Base-by-base conservation (phyloP, 768 basidiomycete genomes). In the Collybia sp. region DNA sequence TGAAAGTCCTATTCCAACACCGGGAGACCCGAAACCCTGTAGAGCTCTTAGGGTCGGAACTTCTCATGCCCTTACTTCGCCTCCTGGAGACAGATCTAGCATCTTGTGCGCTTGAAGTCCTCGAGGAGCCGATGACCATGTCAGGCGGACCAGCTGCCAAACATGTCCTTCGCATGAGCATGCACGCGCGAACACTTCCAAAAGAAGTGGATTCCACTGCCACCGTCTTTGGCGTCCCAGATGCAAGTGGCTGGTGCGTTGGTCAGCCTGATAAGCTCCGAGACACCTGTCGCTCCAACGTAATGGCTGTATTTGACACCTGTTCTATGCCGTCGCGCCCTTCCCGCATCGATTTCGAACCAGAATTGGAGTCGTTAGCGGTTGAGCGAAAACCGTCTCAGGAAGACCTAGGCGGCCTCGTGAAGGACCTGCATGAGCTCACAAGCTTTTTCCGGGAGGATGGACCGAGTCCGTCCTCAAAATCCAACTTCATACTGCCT, bases 151-250 rank as follows among this genome's bases (percentile, higher is more conserved):
- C 80, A 40, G 76, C 84, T 0, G 88, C 90, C 1, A 86, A 86
- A 48, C 86, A 91, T 53, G 88, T 93, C n/a, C 72, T 94, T 17
- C 80, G 90, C 5, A 92, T 94, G 89, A 93, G 92, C 63, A 84
- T 93, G 80, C 83, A 87, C 52, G 60, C 75, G 17, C 76, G 73
- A 20, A 62, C 73, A 12, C 50, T 67, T 20, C 53, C 61, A 20
- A 59, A 68, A 18, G 68, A 73, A 36, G 68, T 74, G 10, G 79
- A 85, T 33, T 73, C 78, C 5, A 69, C 73, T 6, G 79, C 82
- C 1, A 83, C 82, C 17, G 76, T 94, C 11, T 94, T 94, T 58
- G 91, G 93, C 12, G 71, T 89, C 17, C 85, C 88, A 1, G 75
- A 84, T 46, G 80, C 83, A 33, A 89, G 87, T 2, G 93, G 93